Evolutionary conservation across 2,329 filamentous ascomycete species (phyloP), one percentile per base, ranked within the genome.

Genomic region (Lasiodiplodia theobromae): DNA sequence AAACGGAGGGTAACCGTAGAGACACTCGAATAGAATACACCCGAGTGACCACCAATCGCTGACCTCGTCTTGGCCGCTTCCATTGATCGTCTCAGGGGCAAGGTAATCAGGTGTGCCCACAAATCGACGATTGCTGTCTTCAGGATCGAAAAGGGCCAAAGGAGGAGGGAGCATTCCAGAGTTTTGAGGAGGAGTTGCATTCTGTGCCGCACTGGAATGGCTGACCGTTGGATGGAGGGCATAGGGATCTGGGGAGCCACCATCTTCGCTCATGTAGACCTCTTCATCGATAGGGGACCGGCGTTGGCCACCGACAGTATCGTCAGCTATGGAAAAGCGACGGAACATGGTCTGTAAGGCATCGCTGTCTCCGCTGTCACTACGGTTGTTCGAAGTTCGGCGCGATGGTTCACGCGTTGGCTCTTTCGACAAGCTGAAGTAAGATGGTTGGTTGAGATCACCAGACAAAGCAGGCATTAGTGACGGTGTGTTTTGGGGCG

Each of bases 1-100:
- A 79, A 99, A 99, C 0, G 96, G 96, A 0, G 96, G 96, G 69
- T 93, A 91, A 0, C 96, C 96, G 76, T 93, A 98, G 2, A 99
- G 83, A 72, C 97, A 97, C 76, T 99, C 96, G 75, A 97, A 99
- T 80, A 98, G 84, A 73, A 99, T 98, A 78, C 96, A 99, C 0
- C 96, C 96, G n/a, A 99, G 86, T 25, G 96, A 98, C 96, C 96
- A 99, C 96, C 96, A 99, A 88, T 99, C 96, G 77, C 96, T 98
- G 73, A 95, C 96, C 79, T 98, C 95, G 76, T 99, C 96, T 79
- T 99, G 96, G 1, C 95, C 94, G 72, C 94, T 90, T 62, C 96
- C 96, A 72, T 93, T 94, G 76, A 99, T 97, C 0, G 96, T 99
- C 78, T 99, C 96, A 0, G 96, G 96, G 0, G 96, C 96, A 16